Evolutionary conservation across 73 alveolate genomes (phyloP).

Genomic region (Tetrahymena elliotti): DNA sequence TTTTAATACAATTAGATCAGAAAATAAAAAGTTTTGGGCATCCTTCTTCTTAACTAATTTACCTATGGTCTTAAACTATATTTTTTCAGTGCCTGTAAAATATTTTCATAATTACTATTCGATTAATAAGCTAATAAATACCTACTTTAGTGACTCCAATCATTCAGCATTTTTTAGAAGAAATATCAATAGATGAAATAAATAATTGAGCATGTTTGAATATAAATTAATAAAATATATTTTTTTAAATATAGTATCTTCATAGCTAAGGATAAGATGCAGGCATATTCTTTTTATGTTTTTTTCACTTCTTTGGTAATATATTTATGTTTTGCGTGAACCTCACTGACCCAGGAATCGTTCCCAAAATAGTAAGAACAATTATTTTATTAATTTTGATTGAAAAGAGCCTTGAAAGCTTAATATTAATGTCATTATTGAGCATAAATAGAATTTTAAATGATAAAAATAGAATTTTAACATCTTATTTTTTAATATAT

Average conservation of each 20-base stretch:
- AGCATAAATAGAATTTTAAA: background rate
- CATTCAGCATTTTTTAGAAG: background rate
- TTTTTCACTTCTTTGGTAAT: background rate
- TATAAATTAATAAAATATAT: background rate
- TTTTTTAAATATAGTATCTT: background rate
- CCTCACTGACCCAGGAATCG: conserved; percentile 38
- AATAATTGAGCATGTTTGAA: background rate
- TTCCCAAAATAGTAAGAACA: conserved; percentile 22
- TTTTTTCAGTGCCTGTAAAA: conserved; percentile 29
- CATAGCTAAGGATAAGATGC: background rate
- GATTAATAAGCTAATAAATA: background rate
- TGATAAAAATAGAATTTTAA: background rate
- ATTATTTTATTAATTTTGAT: too few species aligned
- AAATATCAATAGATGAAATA: background rate
- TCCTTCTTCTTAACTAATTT: conserved; percentile 9
- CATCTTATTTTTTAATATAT: background rate
- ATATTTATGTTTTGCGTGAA: conserved; percentile 1
- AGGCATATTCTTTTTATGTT: background rate
- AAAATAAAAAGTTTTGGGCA: conserved; percentile 36
- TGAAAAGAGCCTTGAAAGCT: too few species aligned
- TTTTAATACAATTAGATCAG: conserved; percentile 14
- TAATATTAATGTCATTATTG: background rate
- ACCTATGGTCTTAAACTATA: conserved; percentile 19
- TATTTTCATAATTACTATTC: background rate
- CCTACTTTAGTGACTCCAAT: background rate